Evolutionary conservation across 306 rosid species (phyloP).

Genomic region (Dryas octopetala): DNA sequence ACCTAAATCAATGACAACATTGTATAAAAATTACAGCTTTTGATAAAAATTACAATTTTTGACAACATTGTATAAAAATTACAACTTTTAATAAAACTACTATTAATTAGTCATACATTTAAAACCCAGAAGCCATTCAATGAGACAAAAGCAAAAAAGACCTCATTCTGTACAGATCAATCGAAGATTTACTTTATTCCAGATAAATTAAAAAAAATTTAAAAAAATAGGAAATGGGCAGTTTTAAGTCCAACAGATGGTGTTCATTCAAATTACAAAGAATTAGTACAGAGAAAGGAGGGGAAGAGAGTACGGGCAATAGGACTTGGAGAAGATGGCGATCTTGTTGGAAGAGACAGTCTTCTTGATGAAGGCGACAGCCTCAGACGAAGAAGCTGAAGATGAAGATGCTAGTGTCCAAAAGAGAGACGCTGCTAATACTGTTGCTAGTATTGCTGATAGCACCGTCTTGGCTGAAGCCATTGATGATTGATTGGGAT

Average conservation of each 20-base stretch:
- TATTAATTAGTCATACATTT: background rate
- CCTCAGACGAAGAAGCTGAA: conserved; percentile 36
- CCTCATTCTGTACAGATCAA: background rate
- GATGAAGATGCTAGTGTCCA: conserved; percentile 11
- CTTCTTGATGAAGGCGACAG: conserved; percentile 57
- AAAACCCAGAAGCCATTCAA: background rate
- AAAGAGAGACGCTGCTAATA: conserved; percentile 34
- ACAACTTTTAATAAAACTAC: background rate
- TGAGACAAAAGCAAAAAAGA: background rate
- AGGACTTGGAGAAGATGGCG: conserved; percentile 92
- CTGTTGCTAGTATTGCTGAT: conserved; percentile 20
- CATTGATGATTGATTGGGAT: conserved; percentile 8
- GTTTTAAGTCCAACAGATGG: background rate
- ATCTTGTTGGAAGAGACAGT: conserved; percentile 69
- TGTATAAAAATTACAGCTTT: background rate
- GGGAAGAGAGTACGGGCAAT: conserved; percentile 67
- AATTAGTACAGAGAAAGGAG: background rate
- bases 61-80: background rate
- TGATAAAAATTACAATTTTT: background rate
- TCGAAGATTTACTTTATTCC: background rate
- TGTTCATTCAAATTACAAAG: background rate
- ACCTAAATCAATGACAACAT: background rate
- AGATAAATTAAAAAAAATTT: background rate
- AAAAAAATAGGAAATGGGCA: background rate
- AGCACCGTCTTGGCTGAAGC: conserved; percentile 10